phyloP scores from a whole-genome alignment of 2,329 filamentous ascomycete species.

The Capronia epimyces region DNA sequence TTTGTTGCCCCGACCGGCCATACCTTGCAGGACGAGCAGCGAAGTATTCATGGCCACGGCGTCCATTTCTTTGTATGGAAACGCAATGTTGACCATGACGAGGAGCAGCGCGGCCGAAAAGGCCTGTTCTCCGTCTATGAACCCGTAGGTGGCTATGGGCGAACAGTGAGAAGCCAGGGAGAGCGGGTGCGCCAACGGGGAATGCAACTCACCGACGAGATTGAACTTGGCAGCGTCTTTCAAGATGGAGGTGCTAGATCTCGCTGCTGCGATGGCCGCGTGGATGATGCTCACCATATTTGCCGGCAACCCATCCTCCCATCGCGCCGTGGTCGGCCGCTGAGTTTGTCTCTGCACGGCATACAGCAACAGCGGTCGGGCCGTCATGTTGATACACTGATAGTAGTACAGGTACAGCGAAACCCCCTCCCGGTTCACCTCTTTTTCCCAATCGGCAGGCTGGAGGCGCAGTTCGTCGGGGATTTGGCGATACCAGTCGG shows the following conservation, averaged over 20 bases:
- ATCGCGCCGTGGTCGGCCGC: conserved; percentile 38
- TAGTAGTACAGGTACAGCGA: conserved; percentile 53
- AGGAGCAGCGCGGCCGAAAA: conserved; percentile 52
- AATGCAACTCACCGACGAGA: conserved; percentile 41
- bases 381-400: conserved; percentile 55
- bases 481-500: conserved; percentile 48
- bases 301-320: conserved; percentile 45
- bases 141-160: conserved; percentile 49
- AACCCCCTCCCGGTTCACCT: conserved; percentile 47
- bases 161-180: background rate
- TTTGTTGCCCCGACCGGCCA: conserved; percentile 51
- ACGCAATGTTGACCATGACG: conserved; percentile 52
- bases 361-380: conserved; percentile 50
- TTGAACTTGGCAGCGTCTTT: conserved; percentile 46
- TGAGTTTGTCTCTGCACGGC: conserved; percentile 45
- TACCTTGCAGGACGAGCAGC: conserved; percentile 44
- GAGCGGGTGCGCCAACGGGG: background rate
- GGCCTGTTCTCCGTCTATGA: conserved; percentile 54
- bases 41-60: conserved; percentile 44
- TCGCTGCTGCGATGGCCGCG: conserved; percentile 49
- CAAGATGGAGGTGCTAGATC: conserved; percentile 48
- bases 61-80: conserved; percentile 44
- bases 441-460: conserved; percentile 40
- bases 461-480: conserved; percentile 47
- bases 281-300: conserved; percentile 50